These are phyloP conservation scores for Metschnikowia vanudenii DNA, from an alignment of 805 yeast genomes.

Conservation along the genomic window DNA sequence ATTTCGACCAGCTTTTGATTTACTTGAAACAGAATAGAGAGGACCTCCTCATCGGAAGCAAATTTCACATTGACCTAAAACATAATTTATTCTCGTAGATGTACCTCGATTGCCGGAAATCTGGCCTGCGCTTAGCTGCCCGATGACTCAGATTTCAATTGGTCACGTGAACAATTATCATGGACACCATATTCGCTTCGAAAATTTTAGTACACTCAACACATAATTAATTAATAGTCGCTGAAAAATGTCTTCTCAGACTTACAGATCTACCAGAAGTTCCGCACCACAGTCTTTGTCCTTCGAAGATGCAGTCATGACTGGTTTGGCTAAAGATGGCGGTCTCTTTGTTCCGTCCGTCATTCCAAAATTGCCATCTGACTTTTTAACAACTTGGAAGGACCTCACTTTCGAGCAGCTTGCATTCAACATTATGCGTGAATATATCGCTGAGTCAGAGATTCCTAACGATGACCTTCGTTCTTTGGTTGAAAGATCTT, in stretches of 20 bases:
- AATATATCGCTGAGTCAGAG: conserved; percentile 71
- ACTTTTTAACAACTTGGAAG: conserved; percentile 65
- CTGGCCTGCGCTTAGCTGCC: neutral
- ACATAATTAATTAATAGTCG: neutral
- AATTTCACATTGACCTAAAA: no score
- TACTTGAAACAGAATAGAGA: no score
- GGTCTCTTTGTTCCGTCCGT: conserved; percentile 88
- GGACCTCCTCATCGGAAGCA: no score
- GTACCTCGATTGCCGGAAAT: neutral
- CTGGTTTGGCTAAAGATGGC: conserved; percentile 95
- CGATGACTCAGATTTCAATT: neutral
- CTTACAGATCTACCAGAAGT: conserved; percentile 81
- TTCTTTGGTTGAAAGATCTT: conserved; percentile 63
- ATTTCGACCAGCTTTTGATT: no score
- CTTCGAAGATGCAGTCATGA: conserved; percentile 79
- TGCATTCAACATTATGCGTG: conserved; percentile 81
- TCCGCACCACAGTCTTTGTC: conserved; percentile 49
- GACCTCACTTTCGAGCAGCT: conserved; percentile 77
- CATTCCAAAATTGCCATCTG: conserved; percentile 65
- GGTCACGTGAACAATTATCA: conserved; percentile 1
- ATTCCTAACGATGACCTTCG: conserved; percentile 69
- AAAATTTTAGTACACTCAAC: neutral
- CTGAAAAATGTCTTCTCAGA: conserved; percentile 13
- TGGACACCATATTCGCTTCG: neutral
- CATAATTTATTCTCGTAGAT: no score